Percentiles rank a stretch among this genome's conserved stretches.
phyloP scores from a whole-genome alignment of 2,329 filamentous ascomycete genomes.

The Calonectria pseudoreteaudii region DNA sequence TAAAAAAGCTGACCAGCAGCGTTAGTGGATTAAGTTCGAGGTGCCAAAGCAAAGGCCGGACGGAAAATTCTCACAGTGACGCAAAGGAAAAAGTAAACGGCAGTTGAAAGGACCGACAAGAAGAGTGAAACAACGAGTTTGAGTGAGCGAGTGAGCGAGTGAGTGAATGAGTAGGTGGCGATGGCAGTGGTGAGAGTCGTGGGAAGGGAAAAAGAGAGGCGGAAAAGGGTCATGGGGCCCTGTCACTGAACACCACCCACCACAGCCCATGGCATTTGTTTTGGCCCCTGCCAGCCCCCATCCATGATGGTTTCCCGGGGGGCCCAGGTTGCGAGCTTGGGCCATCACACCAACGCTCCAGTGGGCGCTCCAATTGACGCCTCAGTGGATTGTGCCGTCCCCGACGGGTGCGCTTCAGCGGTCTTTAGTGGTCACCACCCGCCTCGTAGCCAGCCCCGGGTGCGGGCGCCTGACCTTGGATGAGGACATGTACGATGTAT shows the following conservation, averaged over 20 bases:
- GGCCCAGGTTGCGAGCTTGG: slow-evolving; percentile 26
- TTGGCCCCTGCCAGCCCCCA: slow-evolving; percentile 30
- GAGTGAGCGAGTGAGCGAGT: slow-evolving; percentile 6
- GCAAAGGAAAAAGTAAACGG: background rate
- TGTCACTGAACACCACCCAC: background rate
- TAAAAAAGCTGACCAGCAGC: slow-evolving; percentile 27
- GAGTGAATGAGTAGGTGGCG: background rate
- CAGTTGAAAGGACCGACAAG: background rate
- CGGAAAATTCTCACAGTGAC: background rate
- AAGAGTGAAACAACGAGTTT: background rate
- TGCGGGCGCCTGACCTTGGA: slow-evolving; percentile 15
- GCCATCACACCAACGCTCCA: slow-evolving; percentile 19
- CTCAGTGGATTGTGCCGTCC: slow-evolving; percentile 3
- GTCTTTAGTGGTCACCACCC: slow-evolving; percentile 6
- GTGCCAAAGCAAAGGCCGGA: slow-evolving; percentile 12
- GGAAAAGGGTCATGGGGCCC: slow-evolving; percentile 13
- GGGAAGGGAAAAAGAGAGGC: background rate
- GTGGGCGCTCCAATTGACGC: slow-evolving; percentile 2
- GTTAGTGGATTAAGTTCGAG: slow-evolving; percentile 18
- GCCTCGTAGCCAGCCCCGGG: background rate
- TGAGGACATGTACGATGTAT: background rate
- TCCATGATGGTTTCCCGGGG: slow-evolving; percentile 33
- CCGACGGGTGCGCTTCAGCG: slow-evolving; percentile 11
- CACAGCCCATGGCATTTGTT: slow-evolving; percentile 30
- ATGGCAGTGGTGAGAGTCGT: background rate